Evolutionary conservation across 1,284 basidiomycete genomes (phyloP), one percentile per base, ranked within the genome.

Genomic region (Ustilago hordei): DNA sequence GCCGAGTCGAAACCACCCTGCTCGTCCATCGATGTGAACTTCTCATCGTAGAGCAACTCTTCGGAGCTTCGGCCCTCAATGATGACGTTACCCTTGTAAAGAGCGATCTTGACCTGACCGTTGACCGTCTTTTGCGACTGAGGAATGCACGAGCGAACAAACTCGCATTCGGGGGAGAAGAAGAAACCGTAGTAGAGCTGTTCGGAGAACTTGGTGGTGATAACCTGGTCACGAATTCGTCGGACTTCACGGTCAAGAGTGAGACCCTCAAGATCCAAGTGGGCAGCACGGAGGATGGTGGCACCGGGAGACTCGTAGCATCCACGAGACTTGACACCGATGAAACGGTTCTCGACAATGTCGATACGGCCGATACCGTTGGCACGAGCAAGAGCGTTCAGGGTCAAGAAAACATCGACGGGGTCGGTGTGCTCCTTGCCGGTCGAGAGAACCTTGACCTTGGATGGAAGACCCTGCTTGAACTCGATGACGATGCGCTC

Each of bases 311-410:
- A 93, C 88, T 99, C 96, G 89, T 99, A 99, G 89, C 97, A 99
- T 41, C 96, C 96, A 64, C 96, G 93, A 64, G 93, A 95, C 89
- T 99, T 99, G 87, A 99, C 95, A 75, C 96, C 96, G 87, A 99
- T 98, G 90, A 98, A 98, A 64, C 96, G 91, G 89, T 99, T 99
- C 89, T 99, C 96, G 84, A 99, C 97, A 86, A 99, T 98, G 88
- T 99, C 96, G 88, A 98, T 93, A 74, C 96, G 92, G 55, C 96
- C 95, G 80, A 99, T 91, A 81, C 95, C 97, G 88, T 99, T 95
- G 86, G 93, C 94, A 81, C 96, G 91, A 36, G 93, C 96, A 74
- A 98, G 91, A 5, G 92, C 89, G 89, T 99, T 99, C 84, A 99
- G 91, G 13, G 90, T 90, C 80, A 93, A 88, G 92, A 99, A 99